phyloP scores from a whole-genome alignment of 495 filamentous ascomycete species.

The Hypoxylon trugodes region DNA sequence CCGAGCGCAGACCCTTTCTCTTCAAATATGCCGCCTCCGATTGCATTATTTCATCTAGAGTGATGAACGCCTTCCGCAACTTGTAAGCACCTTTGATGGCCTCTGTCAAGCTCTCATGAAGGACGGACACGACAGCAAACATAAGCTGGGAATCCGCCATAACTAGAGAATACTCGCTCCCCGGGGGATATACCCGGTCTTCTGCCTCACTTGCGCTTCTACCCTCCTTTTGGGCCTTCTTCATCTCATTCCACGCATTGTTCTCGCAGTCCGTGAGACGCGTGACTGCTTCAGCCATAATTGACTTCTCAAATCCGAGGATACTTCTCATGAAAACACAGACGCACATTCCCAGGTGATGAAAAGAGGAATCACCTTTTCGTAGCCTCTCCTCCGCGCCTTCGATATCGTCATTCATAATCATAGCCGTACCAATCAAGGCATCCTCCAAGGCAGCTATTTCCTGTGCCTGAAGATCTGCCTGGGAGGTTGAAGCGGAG shows the following conservation, averaged over 20 bases:
- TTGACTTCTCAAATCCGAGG: slow-evolving; percentile 92
- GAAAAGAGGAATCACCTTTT: slow-evolving; percentile 84
- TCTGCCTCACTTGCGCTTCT: slow-evolving; percentile 38
- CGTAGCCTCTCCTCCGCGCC: slow-evolving; percentile 79
- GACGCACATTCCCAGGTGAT: slow-evolving; percentile 84
- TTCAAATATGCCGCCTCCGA: slow-evolving; percentile 55
- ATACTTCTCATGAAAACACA: slow-evolving; percentile 86
- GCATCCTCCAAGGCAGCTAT: slow-evolving; percentile 57
- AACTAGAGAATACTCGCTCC: slow-evolving; percentile 81
- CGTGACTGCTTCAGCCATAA: slow-evolving; percentile 85
- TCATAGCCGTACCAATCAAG: slow-evolving; percentile 59
- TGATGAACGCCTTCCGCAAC: slow-evolving; percentile 86
- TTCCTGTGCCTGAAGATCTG: slow-evolving; percentile 40
- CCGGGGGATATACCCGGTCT: slow-evolving; percentile 72
- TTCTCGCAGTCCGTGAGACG: slow-evolving; percentile 81
- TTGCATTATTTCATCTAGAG: slow-evolving; percentile 76
- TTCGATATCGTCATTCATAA: slow-evolving; percentile 95
- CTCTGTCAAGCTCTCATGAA: slow-evolving; percentile 94
- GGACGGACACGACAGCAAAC: slow-evolving; percentile 84
- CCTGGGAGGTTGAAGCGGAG: slow-evolving; percentile 35
- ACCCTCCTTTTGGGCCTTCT: slow-evolving; percentile 70
- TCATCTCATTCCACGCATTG: slow-evolving; percentile 78
- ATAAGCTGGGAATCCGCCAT: slow-evolving; percentile 86
- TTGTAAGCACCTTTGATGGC: slow-evolving; percentile 93
- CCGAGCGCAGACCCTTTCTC: slow-evolving; percentile 30